Evolutionary conservation across 2,329 filamentous ascomycete genomes (phyloP).

Genomic region (Colletotrichum liriopes): DNA sequence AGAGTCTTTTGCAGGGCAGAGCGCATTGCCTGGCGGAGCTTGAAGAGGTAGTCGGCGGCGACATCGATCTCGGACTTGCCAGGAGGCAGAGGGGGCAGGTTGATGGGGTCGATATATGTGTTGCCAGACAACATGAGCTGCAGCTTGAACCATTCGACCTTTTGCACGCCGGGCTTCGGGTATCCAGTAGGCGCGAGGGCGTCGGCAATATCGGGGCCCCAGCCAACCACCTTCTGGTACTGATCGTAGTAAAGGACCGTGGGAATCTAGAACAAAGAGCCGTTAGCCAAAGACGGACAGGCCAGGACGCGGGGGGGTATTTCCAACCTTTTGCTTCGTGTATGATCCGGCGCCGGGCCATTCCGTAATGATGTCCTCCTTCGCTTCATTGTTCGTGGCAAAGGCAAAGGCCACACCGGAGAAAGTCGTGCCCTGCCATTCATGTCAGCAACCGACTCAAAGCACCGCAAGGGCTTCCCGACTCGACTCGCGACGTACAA

Average conservation of each 20-base stretch:
- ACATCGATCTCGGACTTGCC: slow-evolving; percentile 99
- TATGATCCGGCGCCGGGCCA: slow-evolving; percentile 98
- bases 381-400: slow-evolving; percentile 96
- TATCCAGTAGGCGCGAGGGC: slow-evolving; percentile 97
- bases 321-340: slow-evolving; percentile 94
- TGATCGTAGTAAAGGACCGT: slow-evolving; percentile 99
- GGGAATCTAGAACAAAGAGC: slow-evolving; percentile 79
- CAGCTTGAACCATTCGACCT: slow-evolving; percentile 99
- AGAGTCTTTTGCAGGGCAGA: slow-evolving; percentile 95
- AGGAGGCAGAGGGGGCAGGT: slow-evolving; percentile 94
- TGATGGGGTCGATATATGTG: slow-evolving; percentile 99
- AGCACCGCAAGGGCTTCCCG: slow-evolving; percentile 2
- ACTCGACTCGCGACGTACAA: slow-evolving; percentile 72
- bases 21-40: slow-evolving; percentile 96
- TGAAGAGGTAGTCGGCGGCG: slow-evolving; percentile 99
- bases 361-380: slow-evolving; percentile 99
- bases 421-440: slow-evolving; percentile 89
- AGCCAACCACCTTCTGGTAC: slow-evolving; percentile 99
- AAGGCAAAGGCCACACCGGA: slow-evolving; percentile 98
- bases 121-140: slow-evolving; percentile 99
- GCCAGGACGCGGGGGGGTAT: too few species aligned
- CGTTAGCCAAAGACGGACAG: slow-evolving; percentile 14
- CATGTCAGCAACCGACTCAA: slow-evolving; percentile 29
- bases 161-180: slow-evolving; percentile 97
- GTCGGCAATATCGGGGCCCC: slow-evolving; percentile 98